Conservation (phyloP, 169 alveolate species). For the Cryptosporidium baileyi region DNA sequence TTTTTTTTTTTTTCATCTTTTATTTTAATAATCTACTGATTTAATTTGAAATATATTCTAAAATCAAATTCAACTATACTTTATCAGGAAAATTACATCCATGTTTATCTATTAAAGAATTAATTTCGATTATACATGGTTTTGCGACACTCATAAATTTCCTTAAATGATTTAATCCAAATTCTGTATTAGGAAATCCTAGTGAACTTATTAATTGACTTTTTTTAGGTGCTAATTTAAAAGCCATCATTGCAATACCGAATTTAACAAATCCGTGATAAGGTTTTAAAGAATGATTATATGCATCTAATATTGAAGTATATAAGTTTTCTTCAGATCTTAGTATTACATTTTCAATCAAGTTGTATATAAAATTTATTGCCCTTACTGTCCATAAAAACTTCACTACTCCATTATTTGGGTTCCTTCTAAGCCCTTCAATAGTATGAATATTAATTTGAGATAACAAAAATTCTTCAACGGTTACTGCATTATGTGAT, state of each 20-base stretch:
- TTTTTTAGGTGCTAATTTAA: not conserved
- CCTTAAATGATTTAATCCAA: not conserved
- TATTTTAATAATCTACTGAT: not conserved
- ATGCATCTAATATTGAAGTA: slow-evolving; percentile 15
- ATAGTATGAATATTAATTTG: slow-evolving; percentile 32
- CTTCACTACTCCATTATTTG: slow-evolving; percentile 20
- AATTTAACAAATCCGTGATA: slow-evolving; percentile 51
- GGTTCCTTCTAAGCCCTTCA: not conserved
- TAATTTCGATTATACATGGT: slow-evolving; percentile 53
- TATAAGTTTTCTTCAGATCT: not conserved
- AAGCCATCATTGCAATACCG: slow-evolving; percentile 50
- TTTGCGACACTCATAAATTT: not conserved
- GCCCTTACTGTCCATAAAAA: slow-evolving; percentile 59
- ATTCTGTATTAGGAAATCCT: slow-evolving; percentile 16
- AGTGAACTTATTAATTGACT: slow-evolving; percentile 7
- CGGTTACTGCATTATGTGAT: slow-evolving; percentile 19
- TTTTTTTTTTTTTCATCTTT: not conserved
- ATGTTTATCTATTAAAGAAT: slow-evolving; percentile 1
- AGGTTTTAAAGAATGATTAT: slow-evolving; percentile 29
- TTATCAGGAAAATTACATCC: slow-evolving; percentile 22
- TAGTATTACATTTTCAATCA: slow-evolving; percentile 22
- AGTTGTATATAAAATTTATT: slow-evolving; percentile 6
- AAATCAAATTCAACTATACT: too few species aligned
- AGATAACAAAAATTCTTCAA: slow-evolving; percentile 29
- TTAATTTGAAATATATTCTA: too few species aligned